A percentile compares a stretch with the other conserved stretches of the same genome.
Evolutionary conservation across 176 grass and related monocot species (phyloP).

Genomic region (Stipa capillata): DNA sequence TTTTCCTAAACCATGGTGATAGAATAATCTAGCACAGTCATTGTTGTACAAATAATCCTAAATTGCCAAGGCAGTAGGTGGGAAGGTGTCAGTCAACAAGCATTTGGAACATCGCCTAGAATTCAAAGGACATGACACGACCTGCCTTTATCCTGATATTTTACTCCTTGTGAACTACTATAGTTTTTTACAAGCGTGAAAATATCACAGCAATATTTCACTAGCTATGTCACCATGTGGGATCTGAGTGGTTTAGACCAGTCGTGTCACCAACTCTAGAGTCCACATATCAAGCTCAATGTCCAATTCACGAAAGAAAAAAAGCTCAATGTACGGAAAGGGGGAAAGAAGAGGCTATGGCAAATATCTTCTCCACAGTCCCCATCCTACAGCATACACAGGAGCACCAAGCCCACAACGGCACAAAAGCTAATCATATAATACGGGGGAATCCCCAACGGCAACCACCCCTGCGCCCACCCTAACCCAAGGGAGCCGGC

Average conservation of each 20-base stretch:
- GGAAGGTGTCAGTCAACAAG: not conserved
- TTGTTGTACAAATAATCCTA: not conserved
- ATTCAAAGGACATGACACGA: not conserved
- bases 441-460: not conserved
- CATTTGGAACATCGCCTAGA: not conserved
- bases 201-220: not conserved
- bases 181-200: not conserved
- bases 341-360: not conserved
- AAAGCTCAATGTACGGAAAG: too few species aligned
- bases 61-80: not conserved
- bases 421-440: not conserved
- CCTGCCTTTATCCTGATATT: not conserved
- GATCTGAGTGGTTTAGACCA: not conserved
- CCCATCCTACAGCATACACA: not conserved
- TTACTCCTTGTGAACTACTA: not conserved
- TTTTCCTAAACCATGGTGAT: not conserved
- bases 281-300: not conserved
- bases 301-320: too few species aligned
- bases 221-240: not conserved
- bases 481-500: not conserved
- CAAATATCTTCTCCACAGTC: not conserved
- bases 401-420: not conserved
- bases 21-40: not conserved
- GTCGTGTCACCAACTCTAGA: not conserved
- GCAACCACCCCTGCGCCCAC: not conserved